Evolutionary conservation across 2,329 filamentous ascomycete species (phyloP), one percentile per base, ranked within the genome.

Genomic region (Intubia oerlemansii): DNA sequence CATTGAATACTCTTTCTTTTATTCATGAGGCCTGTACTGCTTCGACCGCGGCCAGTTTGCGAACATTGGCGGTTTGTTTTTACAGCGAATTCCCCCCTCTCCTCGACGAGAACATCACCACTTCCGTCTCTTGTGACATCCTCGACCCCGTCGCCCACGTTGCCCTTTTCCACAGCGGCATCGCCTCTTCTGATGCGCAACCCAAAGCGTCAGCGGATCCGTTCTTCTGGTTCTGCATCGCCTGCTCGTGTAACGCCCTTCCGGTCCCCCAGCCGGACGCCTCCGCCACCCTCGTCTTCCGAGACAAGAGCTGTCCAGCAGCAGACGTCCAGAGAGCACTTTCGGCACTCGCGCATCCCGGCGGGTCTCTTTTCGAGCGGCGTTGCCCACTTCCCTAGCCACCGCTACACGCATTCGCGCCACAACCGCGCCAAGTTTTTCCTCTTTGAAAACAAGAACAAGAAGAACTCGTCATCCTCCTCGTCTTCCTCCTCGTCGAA

Each of bases 181-280:
- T n/a, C n/a, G 6, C 22, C 26, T 9, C 19, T 12, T 14, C 27
- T 15, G 13, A 32, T 29, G 31, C 31, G 19, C 23, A 25, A 22
- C 11, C 10, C 18, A 22, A 33, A 33, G 28, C 31, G 32, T 17
- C 28, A 33, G 32, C 32, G 32, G 20, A 26, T 27, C 11, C 20
- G 17, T 12, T 10, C 24, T 15, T 21, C 30, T 17, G n/a, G n/a
- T 9, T 11, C 18, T n/a, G 18, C 30, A 13, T 13, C 26, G 14
- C 10, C 24, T 7, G 11, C n/a, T 24, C 19, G 11, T 24, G 19
- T 19, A 10, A 18, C 29, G 16, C 16, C 29, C 10, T 20, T 17
- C 12, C 17, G 12, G 21, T 24, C 16, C 19, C 20, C 27, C 6
- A 11, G 17, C 11, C 27, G 7, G n/a, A n/a, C n/a, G n/a, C n/a